Evolutionary conservation across 75 land plant species (phyloP).

Genomic region (Cupressus sempervirens): DNA sequence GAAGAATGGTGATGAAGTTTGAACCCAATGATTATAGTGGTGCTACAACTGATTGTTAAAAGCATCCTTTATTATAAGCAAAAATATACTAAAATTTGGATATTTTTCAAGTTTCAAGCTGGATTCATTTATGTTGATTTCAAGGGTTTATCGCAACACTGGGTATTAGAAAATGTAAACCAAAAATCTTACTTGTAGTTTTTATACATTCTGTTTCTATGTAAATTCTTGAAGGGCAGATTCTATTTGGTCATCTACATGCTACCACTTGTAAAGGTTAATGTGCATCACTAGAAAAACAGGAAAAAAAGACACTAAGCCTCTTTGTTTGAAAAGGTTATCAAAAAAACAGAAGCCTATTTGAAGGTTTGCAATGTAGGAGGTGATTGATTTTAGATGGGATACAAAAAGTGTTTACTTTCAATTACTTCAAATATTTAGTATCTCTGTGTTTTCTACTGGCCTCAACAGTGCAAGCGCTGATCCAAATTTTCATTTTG

Average conservation of each 20-base stretch:
- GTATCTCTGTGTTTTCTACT: background rate
- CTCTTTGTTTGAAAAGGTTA: background rate
- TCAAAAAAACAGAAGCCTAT: background rate
- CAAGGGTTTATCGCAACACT: background rate
- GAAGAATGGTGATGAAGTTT: too few relatives aligned
- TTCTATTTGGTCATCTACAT: too few relatives aligned
- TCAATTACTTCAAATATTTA: too few relatives aligned
- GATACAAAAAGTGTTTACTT: background rate
- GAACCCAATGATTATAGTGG: too few relatives aligned
- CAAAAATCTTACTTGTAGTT: background rate
- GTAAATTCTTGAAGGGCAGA: background rate
- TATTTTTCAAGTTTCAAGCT: background rate
- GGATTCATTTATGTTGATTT: background rate
- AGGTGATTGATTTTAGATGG: background rate
- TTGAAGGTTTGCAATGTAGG: background rate
- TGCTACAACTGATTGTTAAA: too few relatives aligned
- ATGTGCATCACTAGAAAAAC: background rate
- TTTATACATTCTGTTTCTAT: too few relatives aligned
- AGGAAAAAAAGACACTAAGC: background rate
- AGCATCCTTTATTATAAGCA: too few relatives aligned
- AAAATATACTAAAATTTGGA: background rate
- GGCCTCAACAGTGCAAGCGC: background rate
- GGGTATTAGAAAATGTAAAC: background rate
- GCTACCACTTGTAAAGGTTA: background rate
- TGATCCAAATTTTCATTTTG: background rate